Conservation (phyloP, 2,329 filamentous ascomycete species). For the Tolypocladium tundrense region DNA sequence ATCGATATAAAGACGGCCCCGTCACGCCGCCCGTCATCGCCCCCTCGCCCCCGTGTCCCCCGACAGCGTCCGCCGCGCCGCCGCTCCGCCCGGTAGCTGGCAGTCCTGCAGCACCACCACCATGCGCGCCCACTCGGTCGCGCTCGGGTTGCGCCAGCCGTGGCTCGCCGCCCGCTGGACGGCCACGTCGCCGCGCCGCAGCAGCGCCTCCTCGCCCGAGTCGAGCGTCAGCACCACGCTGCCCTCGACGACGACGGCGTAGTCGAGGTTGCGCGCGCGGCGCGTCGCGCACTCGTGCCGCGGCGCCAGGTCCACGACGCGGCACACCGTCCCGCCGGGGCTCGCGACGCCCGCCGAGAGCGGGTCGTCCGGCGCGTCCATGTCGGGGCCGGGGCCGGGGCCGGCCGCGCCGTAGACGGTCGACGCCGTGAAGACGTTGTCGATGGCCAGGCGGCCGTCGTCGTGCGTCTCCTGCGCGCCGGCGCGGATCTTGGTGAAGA, state of each 20-base stretch:
- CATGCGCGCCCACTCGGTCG: slow-evolving; percentile 37
- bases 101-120: slow-evolving; percentile 30
- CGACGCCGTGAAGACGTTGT: slow-evolving; percentile 31
- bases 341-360: slow-evolving; percentile 19
- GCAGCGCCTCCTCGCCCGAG: slow-evolving; percentile 32
- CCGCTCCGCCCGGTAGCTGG: slow-evolving; percentile 1
- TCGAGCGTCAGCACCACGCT: slow-evolving; percentile 40
- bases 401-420: slow-evolving; percentile 17
- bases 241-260: slow-evolving; percentile 44
- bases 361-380: not conserved
- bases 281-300: slow-evolving; percentile 33
- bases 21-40: not conserved
- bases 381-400: slow-evolving; percentile 18
- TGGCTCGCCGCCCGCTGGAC: slow-evolving; percentile 47
- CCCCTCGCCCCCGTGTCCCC: not conserved
- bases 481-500: slow-evolving; percentile 8
- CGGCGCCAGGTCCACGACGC: slow-evolving; percentile 37
- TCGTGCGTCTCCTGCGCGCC: slow-evolving; percentile 15
- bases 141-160: slow-evolving; percentile 38
- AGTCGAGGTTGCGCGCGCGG: slow-evolving; percentile 43
- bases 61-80: not conserved
- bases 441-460: slow-evolving; percentile 23
- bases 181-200: slow-evolving; percentile 42
- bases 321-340: slow-evolving; percentile 29
- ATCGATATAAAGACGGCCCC: not conserved